Evolutionary conservation across 371 early-diverging fungal genomes (phyloP).

Genomic region (Mucor irregularis): DNA sequence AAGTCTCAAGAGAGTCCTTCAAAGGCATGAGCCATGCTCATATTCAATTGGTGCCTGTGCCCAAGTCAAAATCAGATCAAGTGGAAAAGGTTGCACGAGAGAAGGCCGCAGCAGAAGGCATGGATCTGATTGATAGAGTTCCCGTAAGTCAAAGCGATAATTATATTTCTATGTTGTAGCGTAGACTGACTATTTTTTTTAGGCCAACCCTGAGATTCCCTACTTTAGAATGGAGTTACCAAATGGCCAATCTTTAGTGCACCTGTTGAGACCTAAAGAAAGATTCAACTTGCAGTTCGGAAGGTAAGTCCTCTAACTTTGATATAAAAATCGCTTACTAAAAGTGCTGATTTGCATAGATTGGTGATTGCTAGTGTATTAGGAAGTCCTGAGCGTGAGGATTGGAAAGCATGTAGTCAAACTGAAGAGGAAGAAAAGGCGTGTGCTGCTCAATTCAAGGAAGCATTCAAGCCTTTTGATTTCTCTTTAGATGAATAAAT

Average conservation of each 20-base stretch:
- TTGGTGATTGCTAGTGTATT: conserved; percentile 61
- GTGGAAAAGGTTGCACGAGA: conserved; percentile 36
- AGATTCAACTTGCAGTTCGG: conserved; percentile 75
- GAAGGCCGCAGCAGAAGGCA: conserved; percentile 39
- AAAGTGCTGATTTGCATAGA: conserved; percentile 30
- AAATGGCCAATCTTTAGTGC: conserved; percentile 45
- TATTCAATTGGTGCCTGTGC: conserved; percentile 64
- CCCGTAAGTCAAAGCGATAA: conserved; percentile 38
- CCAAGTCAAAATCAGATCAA: conserved; percentile 31
- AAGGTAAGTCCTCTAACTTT: conserved; percentile 35
- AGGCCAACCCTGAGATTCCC: conserved; percentile 34
- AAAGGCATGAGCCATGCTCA: conserved; percentile 58
- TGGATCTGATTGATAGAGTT: conserved; percentile 33
- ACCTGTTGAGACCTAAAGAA: conserved; percentile 44
- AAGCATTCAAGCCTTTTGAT: conserved; percentile 58
- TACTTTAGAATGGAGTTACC: conserved; percentile 73
- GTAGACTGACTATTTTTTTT: background rate
- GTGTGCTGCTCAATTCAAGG: conserved; percentile 52
- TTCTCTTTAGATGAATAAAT: conserved; percentile 20
- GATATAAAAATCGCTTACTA: background rate
- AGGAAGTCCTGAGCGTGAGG: conserved; percentile 61
- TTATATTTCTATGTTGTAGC: background rate
- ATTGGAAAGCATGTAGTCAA: conserved; percentile 74
- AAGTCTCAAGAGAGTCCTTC: conserved; percentile 58
- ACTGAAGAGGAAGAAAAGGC: conserved; percentile 61